These are phyloP conservation scores for Leccinum holopus DNA, from an alignment of 1,284 basidiomycete species.

Conservation along the genomic window DNA sequence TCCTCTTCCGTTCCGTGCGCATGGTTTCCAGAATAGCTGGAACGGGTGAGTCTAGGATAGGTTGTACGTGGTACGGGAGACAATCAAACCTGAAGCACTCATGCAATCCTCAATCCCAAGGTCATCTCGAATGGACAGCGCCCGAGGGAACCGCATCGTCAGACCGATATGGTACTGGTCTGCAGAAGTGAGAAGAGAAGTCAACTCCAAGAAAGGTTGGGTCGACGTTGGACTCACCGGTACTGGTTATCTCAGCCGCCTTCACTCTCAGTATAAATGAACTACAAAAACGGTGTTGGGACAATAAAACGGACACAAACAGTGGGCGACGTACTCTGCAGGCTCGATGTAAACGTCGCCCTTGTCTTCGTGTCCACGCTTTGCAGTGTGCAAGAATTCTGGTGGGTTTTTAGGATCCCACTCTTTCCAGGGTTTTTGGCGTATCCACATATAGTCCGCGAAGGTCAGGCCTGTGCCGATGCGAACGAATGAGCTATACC, in stretches of 20 bases:
- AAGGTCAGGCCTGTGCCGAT: constrained; percentile 86
- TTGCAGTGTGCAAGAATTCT: constrained; percentile 57
- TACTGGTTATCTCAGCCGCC: constrained; percentile 80
- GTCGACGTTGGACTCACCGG: constrained; percentile 47
- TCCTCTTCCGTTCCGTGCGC: constrained; percentile 65
- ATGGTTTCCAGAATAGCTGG: constrained; percentile 55
- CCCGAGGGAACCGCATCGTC: constrained; percentile 88
- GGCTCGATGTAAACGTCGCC: constrained; percentile 80
- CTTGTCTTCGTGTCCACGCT: constrained; percentile 67
- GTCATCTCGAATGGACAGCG: constrained; percentile 76
- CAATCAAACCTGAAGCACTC: constrained; percentile 56
- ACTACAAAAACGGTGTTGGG: constrained; percentile 37
- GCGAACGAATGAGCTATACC: constrained; percentile 79
- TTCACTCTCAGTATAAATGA: constrained; percentile 90
- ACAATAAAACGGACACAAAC: neutral
- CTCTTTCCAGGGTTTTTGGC: constrained; percentile 71
- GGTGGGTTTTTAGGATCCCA: constrained; percentile 69
- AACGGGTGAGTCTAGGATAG: constrained; percentile 2
- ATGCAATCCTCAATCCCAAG: constrained; percentile 66
- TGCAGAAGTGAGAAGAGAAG: constrained; percentile 26
- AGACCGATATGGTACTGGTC: constrained; percentile 73
- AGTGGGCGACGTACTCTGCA: constrained; percentile 54
- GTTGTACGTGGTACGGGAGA: neutral
- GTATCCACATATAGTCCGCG: constrained; percentile 80
- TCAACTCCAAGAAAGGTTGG: neutral